Conservation (phyloP, 257 asterid genomes). For the Solanum bulbocastanum region DNA sequence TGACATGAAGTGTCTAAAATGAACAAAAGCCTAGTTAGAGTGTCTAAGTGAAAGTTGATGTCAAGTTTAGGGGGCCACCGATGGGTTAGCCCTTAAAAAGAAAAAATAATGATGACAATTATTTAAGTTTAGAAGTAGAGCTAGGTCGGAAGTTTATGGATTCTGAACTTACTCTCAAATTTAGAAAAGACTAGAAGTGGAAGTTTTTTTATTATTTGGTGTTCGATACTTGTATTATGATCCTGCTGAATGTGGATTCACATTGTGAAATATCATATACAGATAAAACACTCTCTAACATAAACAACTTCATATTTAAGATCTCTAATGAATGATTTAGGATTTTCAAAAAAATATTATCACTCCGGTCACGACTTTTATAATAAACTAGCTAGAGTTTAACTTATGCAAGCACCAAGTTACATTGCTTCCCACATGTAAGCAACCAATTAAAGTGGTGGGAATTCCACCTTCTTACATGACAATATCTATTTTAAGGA, state of each 20-base stretch:
- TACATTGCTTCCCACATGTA: not conserved
- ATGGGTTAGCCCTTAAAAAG: too few relatives aligned
- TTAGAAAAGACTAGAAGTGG: too few relatives aligned
- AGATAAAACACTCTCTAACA: not conserved
- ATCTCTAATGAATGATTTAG: not conserved
- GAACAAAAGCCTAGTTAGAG: too few relatives aligned
- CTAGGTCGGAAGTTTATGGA: not conserved
- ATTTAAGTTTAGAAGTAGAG: not conserved
- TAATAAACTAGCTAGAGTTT: not conserved
- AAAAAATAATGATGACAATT: not conserved
- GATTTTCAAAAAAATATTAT: not conserved
- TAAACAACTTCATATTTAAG: not conserved
- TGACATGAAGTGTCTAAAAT: too few relatives aligned
- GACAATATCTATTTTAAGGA: not conserved
- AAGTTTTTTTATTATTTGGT: not conserved
- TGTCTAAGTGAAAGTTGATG: too few relatives aligned
- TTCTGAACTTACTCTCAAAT: not conserved
- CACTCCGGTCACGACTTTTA: rapidly evolving
- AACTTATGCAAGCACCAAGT: not conserved
- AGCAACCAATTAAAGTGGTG: not conserved
- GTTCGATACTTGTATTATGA: not conserved
- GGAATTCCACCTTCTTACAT: not conserved
- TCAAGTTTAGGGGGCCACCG: too few relatives aligned
- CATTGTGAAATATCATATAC: not conserved
- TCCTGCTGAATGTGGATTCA: not conserved